Evolutionary conservation across 805 yeast species (phyloP), one percentile per base, ranked within the genome.

Genomic region (Cyberlindnera xishuangbannaensis): DNA sequence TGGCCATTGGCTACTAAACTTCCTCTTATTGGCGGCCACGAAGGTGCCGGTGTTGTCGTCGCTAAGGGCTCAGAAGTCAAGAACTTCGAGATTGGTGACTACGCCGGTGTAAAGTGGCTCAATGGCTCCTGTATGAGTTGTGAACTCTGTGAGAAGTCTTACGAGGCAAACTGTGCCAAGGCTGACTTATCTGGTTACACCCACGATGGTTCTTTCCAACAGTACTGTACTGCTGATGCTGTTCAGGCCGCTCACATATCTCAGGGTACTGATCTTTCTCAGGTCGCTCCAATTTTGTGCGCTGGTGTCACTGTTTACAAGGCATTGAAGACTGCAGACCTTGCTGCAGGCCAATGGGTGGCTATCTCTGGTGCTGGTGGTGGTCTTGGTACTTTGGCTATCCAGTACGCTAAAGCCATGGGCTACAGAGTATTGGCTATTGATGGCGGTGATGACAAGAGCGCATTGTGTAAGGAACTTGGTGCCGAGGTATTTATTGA

Each of bases 281-380:
- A 64, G 49, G 69, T 71, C 38, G 76, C 79, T 28, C 83, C 83
- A 43, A 68, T 76, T 49, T 62, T 76, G 56, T 76, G 83, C 39
- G 50, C 50, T 17, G 50, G 50, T 39, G 48, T 45, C 25, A 45
- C 83, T 31, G 82, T 72, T 30, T 76, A 74, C 73, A 75, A 76
- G 64, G 81, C 80, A 11, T 62, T 76, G 50, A 76, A 76, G 62
- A 68, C 76, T 31, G 78, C 82, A 33, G 58, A 64, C 36, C 54
- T 71, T 37, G 44, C 46, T 32, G 66, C 87, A 16, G 87, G 88
- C 52, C 76, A 80, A 59, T 80, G 80, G 78, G 81, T 78, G 44
- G 74, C 76, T 40, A 65, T 81, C 42, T 75, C 85, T 37, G 87
- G 88, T 64, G 86, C 85, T 42, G 83, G 77, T 57, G 87, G 87